Evolutionary conservation across 2,329 filamentous ascomycete species (phyloP).

Genomic region (Nemania sp.): DNA sequence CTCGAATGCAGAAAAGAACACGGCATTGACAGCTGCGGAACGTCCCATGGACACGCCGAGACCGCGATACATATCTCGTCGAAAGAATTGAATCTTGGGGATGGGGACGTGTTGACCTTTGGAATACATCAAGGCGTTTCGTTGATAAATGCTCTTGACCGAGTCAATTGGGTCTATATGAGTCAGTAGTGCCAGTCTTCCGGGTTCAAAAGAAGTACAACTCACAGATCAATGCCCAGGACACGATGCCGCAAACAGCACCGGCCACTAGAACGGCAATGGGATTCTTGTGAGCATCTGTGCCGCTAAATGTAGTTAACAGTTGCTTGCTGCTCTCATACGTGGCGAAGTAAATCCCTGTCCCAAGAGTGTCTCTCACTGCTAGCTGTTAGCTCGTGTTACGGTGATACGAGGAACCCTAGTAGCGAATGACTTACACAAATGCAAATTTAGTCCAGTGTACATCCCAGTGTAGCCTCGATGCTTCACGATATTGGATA

Average conservation of each 20-base stretch:
- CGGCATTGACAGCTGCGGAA: conserved; percentile 81
- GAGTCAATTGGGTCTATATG: conserved; percentile 72
- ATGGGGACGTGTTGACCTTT: conserved; percentile 65
- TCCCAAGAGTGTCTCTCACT: conserved; percentile 84
- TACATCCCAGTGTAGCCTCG: conserved; percentile 75
- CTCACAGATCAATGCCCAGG: conserved; percentile 77
- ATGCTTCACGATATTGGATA: conserved; percentile 75
- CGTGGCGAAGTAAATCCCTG: conserved; percentile 84
- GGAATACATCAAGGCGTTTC: conserved; percentile 73
- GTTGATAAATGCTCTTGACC: conserved; percentile 83
- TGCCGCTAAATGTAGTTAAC: conserved; percentile 72
- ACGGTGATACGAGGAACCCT: background rate
- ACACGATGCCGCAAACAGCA: conserved; percentile 79
- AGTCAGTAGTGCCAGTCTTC: conserved; percentile 12
- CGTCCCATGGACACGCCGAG: conserved; percentile 82
- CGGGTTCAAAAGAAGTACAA: conserved; percentile 24
- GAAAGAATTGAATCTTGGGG: conserved; percentile 78
- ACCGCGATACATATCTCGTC: conserved; percentile 78
- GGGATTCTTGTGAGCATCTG: conserved; percentile 75
- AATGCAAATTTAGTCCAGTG: conserved; percentile 77
- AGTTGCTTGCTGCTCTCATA: conserved; percentile 87
- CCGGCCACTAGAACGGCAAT: conserved; percentile 77
- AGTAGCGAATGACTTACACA: conserved; percentile 58
- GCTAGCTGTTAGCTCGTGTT: conserved; percentile 24
- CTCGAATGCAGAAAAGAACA: conserved; percentile 89